phyloP scores from a whole-genome alignment of 495 filamentous ascomycete species.

The Annulohypoxylon maeteangense region DNA sequence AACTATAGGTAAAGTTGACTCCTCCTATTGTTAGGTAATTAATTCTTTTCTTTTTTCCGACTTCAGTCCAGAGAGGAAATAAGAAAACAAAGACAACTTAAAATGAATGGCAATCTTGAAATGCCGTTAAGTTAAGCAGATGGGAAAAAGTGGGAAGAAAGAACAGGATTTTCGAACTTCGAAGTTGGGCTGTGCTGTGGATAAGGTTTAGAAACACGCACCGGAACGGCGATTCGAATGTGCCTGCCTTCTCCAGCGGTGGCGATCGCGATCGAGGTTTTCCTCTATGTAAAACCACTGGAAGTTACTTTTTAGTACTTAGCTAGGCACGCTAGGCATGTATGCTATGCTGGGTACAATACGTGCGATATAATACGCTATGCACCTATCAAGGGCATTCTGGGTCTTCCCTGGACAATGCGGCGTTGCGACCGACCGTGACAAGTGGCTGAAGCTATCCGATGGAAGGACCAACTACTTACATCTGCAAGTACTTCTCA shows the following conservation, averaged over 20 bases:
- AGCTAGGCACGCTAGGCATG: background rate
- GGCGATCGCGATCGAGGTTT: slow-evolving; percentile 45
- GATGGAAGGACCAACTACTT: background rate
- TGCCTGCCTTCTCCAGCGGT: slow-evolving; percentile 28
- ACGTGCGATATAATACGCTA: background rate
- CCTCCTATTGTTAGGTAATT: background rate
- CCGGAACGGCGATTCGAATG: slow-evolving; percentile 38
- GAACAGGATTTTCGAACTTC: slow-evolving; percentile 42
- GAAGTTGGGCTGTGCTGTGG: slow-evolving; percentile 43
- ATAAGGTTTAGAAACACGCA: slow-evolving; percentile 41
- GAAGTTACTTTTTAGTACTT: slow-evolving; percentile 1
- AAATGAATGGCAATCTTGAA: slow-evolving; percentile 37
- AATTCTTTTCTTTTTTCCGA: slow-evolving; percentile 2
- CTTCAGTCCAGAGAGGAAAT: background rate
- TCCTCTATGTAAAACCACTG: slow-evolving; percentile 1
- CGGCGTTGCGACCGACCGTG: slow-evolving; percentile 23
- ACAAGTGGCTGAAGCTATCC: slow-evolving; percentile 14
- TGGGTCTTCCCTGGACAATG: slow-evolving; percentile 5
- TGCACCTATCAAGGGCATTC: slow-evolving; percentile 5
- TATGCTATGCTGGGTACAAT: slow-evolving; percentile 2
- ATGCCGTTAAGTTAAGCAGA: slow-evolving; percentile 36
- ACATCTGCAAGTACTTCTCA: background rate
- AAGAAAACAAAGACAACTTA: slow-evolving; percentile 11
- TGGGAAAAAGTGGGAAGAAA: slow-evolving; percentile 40
- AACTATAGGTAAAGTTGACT: background rate